These are phyloP conservation scores for Mercurialis annua DNA, from an alignment of 345 rosid species.

Conservation along the genomic window DNA sequence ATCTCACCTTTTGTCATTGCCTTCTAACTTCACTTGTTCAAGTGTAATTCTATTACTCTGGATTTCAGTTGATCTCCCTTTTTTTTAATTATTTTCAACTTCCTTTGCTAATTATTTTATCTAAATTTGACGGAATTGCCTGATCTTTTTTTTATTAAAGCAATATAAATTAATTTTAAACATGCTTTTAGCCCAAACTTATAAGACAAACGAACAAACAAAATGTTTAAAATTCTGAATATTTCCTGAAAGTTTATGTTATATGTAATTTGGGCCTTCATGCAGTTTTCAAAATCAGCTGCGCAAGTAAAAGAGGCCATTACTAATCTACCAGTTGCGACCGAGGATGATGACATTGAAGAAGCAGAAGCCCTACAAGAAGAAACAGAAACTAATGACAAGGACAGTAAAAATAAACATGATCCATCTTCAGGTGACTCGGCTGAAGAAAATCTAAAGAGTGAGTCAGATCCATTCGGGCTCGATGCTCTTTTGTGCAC, in stretches of 20 bases:
- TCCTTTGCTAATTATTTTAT: background rate
- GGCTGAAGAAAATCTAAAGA: conserved; percentile 38
- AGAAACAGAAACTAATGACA: conserved; percentile 32
- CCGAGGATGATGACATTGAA: conserved; percentile 66
- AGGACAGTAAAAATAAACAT: conserved; percentile 28
- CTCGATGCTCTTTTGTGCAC: conserved; percentile 64
- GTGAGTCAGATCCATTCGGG: conserved; percentile 86
- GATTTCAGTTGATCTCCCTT: background rate
- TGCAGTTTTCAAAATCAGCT: conserved; percentile 80
- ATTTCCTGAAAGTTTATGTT: background rate
- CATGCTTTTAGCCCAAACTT: no score
- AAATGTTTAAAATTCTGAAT: no score
- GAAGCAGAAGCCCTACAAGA: conserved; percentile 71
- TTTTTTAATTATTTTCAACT: background rate
- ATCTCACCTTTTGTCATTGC: background rate
- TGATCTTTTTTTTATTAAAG: conserved; percentile 1
- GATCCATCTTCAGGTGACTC: conserved; percentile 27
- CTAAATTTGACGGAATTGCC: background rate
- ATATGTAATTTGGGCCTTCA: background rate
- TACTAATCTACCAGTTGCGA: conserved; percentile 63
- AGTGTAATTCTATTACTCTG: background rate
- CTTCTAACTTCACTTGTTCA: background rate
- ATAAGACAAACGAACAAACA: no score
- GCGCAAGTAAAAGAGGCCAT: conserved; percentile 59
- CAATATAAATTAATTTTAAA: background rate